Conservation (phyloP, 2,329 filamentous ascomycete genomes). For the Scopulariopsis brevicaulis region DNA sequence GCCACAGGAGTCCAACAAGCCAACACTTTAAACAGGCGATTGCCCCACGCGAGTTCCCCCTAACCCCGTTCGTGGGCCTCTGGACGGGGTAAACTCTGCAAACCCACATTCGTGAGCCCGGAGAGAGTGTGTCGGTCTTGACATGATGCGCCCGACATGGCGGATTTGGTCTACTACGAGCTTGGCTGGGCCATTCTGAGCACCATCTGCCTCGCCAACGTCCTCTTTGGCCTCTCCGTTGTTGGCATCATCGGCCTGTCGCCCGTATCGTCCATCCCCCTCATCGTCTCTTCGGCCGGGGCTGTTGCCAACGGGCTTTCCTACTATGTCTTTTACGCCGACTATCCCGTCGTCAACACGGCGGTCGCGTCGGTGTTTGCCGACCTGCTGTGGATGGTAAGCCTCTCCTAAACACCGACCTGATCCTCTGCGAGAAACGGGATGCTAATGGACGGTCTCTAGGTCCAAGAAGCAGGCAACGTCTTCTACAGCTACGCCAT, state of each 20-base stretch:
- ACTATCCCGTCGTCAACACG: slow-evolving; percentile 11
- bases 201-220: slow-evolving; percentile 25
- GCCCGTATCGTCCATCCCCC: slow-evolving; percentile 23
- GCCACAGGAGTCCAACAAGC: too few species aligned
- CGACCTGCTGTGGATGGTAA: slow-evolving; percentile 27
- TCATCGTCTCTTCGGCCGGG: slow-evolving; percentile 22
- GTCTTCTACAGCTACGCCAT: slow-evolving; percentile 40
- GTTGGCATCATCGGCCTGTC: slow-evolving; percentile 25
- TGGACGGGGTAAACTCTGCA: too few species aligned
- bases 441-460: not conserved
- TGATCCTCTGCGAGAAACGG: not conserved
- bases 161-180: slow-evolving; percentile 21
- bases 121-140: too few species aligned
- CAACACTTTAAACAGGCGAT: too few species aligned
- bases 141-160: too few species aligned
- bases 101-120: too few species aligned
- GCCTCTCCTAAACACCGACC: not conserved
- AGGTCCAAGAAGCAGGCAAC: slow-evolving; percentile 31
- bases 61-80: too few species aligned
- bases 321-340: slow-evolving; percentile 27
- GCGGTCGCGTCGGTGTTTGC: slow-evolving; percentile 24
- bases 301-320: slow-evolving; percentile 29
- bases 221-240: slow-evolving; percentile 24
- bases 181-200: slow-evolving; percentile 31
- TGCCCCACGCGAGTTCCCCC: too few species aligned